These are phyloP conservation scores for Phytophthora europaea DNA, from an alignment of 352 stramenopile species.

Conservation along the genomic window DNA sequence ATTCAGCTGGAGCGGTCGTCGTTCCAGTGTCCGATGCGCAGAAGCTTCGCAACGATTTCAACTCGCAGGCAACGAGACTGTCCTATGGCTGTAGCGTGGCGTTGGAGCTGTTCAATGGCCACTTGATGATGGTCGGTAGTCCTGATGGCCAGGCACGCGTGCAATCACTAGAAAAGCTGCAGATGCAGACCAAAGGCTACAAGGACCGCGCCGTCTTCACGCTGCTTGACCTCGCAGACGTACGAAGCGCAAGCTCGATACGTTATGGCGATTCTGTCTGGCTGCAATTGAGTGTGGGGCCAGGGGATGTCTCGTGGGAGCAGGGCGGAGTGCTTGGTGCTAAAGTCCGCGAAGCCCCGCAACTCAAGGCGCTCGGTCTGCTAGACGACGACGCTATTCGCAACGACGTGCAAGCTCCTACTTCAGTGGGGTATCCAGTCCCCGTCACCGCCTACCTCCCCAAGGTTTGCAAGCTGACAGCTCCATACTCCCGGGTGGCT, in stretches of 20 bases:
- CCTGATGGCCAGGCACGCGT: slow-evolving; percentile 73
- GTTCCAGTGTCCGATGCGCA: slow-evolving; percentile 57
- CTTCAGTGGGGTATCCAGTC: slow-evolving; percentile 64
- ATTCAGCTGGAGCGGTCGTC: slow-evolving; percentile 1
- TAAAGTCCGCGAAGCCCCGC: slow-evolving; percentile 78
- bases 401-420: slow-evolving; percentile 54
- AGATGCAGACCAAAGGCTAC: slow-evolving; percentile 58
- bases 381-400: slow-evolving; percentile 57
- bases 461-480: slow-evolving; percentile 49
- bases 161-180: slow-evolving; percentile 69
- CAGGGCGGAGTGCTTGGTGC: slow-evolving; percentile 77
- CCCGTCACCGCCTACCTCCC: slow-evolving; percentile 76
- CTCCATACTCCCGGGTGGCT: not conserved
- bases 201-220: slow-evolving; percentile 78
- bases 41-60: slow-evolving; percentile 79
- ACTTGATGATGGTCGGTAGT: slow-evolving; percentile 76
- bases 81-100: slow-evolving; percentile 80
- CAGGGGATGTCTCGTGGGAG: slow-evolving; percentile 77
- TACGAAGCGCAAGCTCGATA: slow-evolving; percentile 73
- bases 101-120: slow-evolving; percentile 78
- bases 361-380: slow-evolving; percentile 72
- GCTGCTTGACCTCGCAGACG: slow-evolving; percentile 70
- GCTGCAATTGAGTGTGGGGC: slow-evolving; percentile 76
- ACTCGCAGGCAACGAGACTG: slow-evolving; percentile 65
- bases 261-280: slow-evolving; percentile 83